Evolutionary conservation across 306 rosid genomes (phyloP).

Genomic region (Trichosanthes cucumerina): DNA sequence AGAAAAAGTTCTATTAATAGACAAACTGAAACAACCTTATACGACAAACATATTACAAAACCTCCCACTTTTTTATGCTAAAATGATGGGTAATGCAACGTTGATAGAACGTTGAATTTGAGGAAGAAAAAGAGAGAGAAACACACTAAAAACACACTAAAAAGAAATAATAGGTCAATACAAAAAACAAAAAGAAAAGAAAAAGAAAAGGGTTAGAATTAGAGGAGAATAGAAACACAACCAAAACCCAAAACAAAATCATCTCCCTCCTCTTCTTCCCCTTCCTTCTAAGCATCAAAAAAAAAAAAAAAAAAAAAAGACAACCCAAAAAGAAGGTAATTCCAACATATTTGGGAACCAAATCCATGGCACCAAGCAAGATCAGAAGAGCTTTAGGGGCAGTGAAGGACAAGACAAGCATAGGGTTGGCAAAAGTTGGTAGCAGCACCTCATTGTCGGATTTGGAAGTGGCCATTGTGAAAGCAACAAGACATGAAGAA

Average conservation of each 20-base stretch:
- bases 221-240: background rate
- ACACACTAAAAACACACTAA: background rate
- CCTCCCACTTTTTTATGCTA: slow-evolving; percentile 34
- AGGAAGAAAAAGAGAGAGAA: slow-evolving; percentile 10
- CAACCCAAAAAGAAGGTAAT: no score
- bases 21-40: background rate
- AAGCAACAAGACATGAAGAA: slow-evolving; percentile 83
- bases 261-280: background rate
- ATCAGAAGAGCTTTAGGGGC: slow-evolving; percentile 77
- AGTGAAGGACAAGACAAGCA: slow-evolving; percentile 90
- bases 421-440: slow-evolving; percentile 85
- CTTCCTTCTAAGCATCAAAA: background rate
- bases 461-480: slow-evolving; percentile 85
- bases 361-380: slow-evolving; percentile 50
- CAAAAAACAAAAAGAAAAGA: background rate
- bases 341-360: background rate
- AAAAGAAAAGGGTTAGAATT: background rate
- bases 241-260: background rate
- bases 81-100: slow-evolving; percentile 26
- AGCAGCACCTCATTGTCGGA: slow-evolving; percentile 74
- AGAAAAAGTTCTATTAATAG: background rate
- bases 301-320: background rate
- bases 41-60: background rate
- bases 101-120: slow-evolving; percentile 12
- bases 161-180: background rate